Evolutionary conservation across 176 grass and related monocot genomes (phyloP).

Genomic region (Carex kokanica): DNA sequence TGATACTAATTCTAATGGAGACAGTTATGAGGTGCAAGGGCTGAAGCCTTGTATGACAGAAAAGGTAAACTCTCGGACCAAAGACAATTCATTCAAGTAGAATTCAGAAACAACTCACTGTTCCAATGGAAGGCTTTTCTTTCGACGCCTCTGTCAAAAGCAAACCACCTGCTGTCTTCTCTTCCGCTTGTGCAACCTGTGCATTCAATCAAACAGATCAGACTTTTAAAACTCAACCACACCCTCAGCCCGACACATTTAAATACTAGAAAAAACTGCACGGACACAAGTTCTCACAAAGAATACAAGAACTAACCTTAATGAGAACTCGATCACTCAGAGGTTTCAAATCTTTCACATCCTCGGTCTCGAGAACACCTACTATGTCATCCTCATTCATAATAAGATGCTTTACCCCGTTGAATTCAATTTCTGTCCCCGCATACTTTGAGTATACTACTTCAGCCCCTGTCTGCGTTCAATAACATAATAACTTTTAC

Average conservation of each 20-base stretch:
- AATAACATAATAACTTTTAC: not conserved
- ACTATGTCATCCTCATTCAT: slow-evolving; percentile 85
- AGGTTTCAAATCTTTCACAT: slow-evolving; percentile 73
- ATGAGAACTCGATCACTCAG: slow-evolving; percentile 62
- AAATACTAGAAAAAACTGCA: not conserved
- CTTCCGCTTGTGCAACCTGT: slow-evolving; percentile 75
- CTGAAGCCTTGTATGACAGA: not conserved
- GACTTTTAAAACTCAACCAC: slow-evolving; percentile 4
- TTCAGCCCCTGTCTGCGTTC: slow-evolving; percentile 47
- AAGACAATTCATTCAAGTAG: not conserved
- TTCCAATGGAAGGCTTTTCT: slow-evolving; percentile 83
- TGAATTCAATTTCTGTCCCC: slow-evolving; percentile 85
- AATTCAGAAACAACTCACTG: slow-evolving; percentile 29
- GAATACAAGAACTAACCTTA: slow-evolving; percentile 36
- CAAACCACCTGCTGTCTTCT: slow-evolving; percentile 64
- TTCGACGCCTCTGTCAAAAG: slow-evolving; percentile 52
- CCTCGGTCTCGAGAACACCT: slow-evolving; percentile 58
- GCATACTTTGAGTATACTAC: slow-evolving; percentile 75
- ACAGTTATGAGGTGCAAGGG: not conserved
- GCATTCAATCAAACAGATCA: not conserved
- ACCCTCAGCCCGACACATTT: not conserved
- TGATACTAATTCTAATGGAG: not conserved
- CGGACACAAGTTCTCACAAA: slow-evolving; percentile 7
- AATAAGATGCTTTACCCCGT: slow-evolving; percentile 63
- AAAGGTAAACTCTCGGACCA: not conserved